Evolutionary conservation across 148 eudicot genomes (phyloP).

Genomic region (Spergularia marina): DNA sequence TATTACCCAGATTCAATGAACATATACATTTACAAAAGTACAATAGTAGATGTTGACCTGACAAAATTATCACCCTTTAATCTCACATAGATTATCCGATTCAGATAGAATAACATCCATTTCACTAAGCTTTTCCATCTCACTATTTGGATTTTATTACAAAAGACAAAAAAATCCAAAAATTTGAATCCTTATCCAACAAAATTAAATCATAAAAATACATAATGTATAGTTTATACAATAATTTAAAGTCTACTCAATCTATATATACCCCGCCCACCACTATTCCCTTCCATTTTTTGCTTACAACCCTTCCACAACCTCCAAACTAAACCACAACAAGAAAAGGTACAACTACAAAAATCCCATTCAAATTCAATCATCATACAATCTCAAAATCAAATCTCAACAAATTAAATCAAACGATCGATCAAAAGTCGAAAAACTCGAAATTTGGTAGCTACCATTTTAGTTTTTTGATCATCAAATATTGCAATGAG

Average conservation of each 20-base stretch:
- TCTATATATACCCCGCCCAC: neutral
- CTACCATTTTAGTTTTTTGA: neutral
- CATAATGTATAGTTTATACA: too few relatives aligned
- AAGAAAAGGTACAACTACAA: neutral
- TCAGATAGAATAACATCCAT: too few relatives aligned
- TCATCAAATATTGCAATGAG: constrained; percentile 3
- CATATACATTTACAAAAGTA: too few relatives aligned
- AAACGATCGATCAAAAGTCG: neutral
- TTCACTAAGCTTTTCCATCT: too few relatives aligned
- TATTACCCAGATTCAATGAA: too few relatives aligned
- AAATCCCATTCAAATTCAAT: neutral
- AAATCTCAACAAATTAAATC: neutral
- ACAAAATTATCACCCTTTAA: too few relatives aligned
- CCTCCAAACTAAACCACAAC: neutral
- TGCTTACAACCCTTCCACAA: neutral
- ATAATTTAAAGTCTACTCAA: neutral
- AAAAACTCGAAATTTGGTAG: constrained; percentile 6
- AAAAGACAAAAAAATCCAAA: too few relatives aligned
- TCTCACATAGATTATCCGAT: too few relatives aligned
- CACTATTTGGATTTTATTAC: too few relatives aligned
- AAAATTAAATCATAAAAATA: neutral
- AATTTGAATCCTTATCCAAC: neutral
- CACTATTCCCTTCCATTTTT: neutral
- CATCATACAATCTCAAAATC: neutral
- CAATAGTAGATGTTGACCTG: too few relatives aligned